A percentile compares a stretch with the other conserved stretches of the same genome.
Conservation (phyloP, 208 protist species). For the Leishmania turanica region DNA sequence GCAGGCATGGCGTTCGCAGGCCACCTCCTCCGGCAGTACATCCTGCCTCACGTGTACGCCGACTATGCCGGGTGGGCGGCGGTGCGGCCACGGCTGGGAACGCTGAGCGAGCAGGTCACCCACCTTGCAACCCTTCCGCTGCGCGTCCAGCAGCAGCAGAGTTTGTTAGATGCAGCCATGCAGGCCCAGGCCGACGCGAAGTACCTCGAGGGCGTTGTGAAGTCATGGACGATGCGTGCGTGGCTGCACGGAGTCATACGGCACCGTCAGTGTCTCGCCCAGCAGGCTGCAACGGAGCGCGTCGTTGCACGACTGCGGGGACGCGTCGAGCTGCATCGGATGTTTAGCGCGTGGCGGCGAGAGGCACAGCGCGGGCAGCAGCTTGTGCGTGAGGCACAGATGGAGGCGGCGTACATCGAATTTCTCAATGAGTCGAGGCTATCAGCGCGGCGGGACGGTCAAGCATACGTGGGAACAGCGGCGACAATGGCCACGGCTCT, state of each 20-base stretch:
- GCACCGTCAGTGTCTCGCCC: slow-evolving; percentile 18
- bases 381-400: slow-evolving; percentile 26
- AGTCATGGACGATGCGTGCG: slow-evolving; percentile 68
- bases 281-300: slow-evolving; percentile 8
- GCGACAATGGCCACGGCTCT: slow-evolving; percentile 1
- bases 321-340: slow-evolving; percentile 35
- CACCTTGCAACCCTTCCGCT: slow-evolving; percentile 64
- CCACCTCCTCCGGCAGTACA: slow-evolving; percentile 61
- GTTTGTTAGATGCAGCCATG: slow-evolving; percentile 22
- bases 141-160: slow-evolving; percentile 32
- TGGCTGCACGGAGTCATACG: slow-evolving; percentile 55
- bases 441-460: slow-evolving; percentile 29
- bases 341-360: slow-evolving; percentile 62
- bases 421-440: slow-evolving; percentile 60
- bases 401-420: slow-evolving; percentile 50
- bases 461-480: slow-evolving; percentile 18
- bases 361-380: slow-evolving; percentile 37
- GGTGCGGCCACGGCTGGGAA: slow-evolving; percentile 50
- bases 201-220: slow-evolving; percentile 71
- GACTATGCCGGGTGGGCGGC: slow-evolving; percentile 44
- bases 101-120: slow-evolving; percentile 74
- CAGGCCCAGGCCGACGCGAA: slow-evolving; percentile 57
- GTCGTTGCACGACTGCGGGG: slow-evolving; percentile 32
- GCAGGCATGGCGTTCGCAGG: slow-evolving; percentile 66
- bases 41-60: slow-evolving; percentile 83